Percentiles rank a stretch among this genome's conserved stretches.
phyloP scores from a whole-genome alignment of 352 stramenopile species.

The Phytophthora pistaciae region DNA sequence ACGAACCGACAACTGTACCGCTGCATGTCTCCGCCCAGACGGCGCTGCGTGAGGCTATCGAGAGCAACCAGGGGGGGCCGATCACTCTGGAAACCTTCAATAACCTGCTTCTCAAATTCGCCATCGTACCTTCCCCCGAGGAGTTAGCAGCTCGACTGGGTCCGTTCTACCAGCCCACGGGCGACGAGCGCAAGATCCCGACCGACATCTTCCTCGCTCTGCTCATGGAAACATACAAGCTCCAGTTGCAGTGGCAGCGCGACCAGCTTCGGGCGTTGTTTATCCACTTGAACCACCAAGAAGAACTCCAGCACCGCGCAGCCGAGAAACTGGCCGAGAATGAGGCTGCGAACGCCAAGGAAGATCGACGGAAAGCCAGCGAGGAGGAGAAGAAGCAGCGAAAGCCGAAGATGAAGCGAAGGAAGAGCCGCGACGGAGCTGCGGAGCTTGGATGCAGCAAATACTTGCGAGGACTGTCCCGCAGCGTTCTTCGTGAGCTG shows the following conservation, averaged over 20 bases:
- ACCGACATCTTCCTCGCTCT: constrained; percentile 60
- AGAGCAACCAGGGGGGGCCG: constrained; percentile 40
- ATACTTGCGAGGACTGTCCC: constrained; percentile 55
- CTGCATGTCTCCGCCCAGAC: constrained; percentile 26
- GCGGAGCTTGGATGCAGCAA: constrained; percentile 23
- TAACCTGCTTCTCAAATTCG: constrained; percentile 50
- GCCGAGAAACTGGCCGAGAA: constrained; percentile 14
- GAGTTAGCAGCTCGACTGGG: constrained; percentile 50
- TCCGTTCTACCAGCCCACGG: constrained; percentile 60
- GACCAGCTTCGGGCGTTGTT: constrained; percentile 55
- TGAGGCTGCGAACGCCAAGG: constrained; percentile 1
- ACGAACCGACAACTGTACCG: constrained; percentile 3
- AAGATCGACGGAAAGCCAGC: neutral
- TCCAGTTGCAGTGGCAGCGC: constrained; percentile 58
- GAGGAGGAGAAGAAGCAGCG: constrained; percentile 7
- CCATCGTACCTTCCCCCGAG: constrained; percentile 27
- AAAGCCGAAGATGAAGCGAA: constrained; percentile 40
- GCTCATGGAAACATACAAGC: constrained; percentile 51
- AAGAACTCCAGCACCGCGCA: constrained; percentile 23
- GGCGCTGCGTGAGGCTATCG: constrained; percentile 33
- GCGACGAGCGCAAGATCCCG: constrained; percentile 65
- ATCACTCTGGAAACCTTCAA: constrained; percentile 69
- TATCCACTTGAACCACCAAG: constrained; percentile 45
- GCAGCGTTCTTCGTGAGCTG: constrained; percentile 45
- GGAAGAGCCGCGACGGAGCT: constrained; percentile 26